phyloP scores from a whole-genome alignment of 2,329 filamentous ascomycete genomes.

The Eurotiales sp. region DNA sequence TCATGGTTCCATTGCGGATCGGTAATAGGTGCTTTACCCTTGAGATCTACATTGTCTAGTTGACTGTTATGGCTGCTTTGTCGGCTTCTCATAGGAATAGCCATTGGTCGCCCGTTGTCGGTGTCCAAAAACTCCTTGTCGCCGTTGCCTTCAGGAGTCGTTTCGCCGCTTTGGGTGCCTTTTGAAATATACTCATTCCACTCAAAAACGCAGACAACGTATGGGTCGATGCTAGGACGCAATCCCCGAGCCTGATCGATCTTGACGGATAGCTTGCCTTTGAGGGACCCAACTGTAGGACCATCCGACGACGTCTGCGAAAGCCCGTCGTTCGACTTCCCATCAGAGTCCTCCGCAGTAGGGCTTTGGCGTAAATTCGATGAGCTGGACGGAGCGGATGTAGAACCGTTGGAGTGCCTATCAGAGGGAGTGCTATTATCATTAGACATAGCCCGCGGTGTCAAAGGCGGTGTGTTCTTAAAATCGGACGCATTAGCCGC shows the following conservation, averaged over 20 bases:
- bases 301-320: conserved; percentile 37
- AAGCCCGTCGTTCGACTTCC: conserved; percentile 35
- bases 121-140: conserved; percentile 65
- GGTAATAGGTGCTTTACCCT: conserved; percentile 63
- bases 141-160: conserved; percentile 60
- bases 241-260: conserved; percentile 82
- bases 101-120: conserved; percentile 80
- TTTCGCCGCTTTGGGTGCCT: conserved; percentile 63
- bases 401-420: conserved; percentile 24
- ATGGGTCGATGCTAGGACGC: conserved; percentile 79
- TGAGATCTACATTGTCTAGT: conserved; percentile 59
- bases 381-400: conserved; percentile 20
- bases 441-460: conserved; percentile 78
- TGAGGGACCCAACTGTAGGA: conserved; percentile 66
- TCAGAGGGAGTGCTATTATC: conserved; percentile 42
- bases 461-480: conserved; percentile 92
- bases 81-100: conserved; percentile 93
- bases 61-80: conserved; percentile 94
- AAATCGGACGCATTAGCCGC: conserved; percentile 54
- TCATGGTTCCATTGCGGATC: conserved; percentile 95
- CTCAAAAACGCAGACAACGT: conserved; percentile 95
- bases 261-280: conserved; percentile 85
- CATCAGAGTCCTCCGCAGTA: conserved; percentile 31
- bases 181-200: conserved; percentile 94
- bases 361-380: conserved; percentile 25